phyloP scores from a whole-genome alignment of 2,329 filamentous ascomycete species.

The Aureobasidium sp. region DNA sequence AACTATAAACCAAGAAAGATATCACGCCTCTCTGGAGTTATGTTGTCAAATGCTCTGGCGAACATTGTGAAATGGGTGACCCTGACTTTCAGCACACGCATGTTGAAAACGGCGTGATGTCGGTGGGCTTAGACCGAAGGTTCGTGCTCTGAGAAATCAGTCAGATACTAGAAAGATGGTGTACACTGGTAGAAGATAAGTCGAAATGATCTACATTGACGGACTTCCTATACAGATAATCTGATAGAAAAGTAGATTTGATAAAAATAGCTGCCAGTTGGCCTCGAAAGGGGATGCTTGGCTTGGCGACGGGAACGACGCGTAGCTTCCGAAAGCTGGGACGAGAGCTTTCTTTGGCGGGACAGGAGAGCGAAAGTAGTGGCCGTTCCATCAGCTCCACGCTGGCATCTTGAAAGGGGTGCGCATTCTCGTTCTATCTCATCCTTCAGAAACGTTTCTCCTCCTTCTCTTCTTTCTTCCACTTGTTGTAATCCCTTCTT shows the following conservation, averaged over 20 bases:
- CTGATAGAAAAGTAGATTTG: background rate
- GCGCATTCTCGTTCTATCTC: slow-evolving; percentile 4
- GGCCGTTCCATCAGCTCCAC: slow-evolving; percentile 13
- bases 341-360: background rate
- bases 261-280: slow-evolving; percentile 13
- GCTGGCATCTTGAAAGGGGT: slow-evolving; percentile 16
- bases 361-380: background rate
- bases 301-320: background rate
- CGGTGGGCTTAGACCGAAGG: background rate
- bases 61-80: background rate
- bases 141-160: no score
- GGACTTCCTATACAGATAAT: background rate
- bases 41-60: background rate
- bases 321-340: background rate
- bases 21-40: background rate
- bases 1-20: background rate
- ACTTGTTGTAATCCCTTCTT: slow-evolving; percentile 10
- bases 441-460: background rate
- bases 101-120: background rate
- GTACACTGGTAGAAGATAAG: background rate
- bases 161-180: background rate
- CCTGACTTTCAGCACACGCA: background rate
- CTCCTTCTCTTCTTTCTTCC: slow-evolving; percentile 2
- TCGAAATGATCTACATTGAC: background rate
- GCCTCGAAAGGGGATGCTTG: background rate